Base-by-base conservation (phyloP, 768 basidiomycete species). In the Hypholoma fasciculare region DNA sequence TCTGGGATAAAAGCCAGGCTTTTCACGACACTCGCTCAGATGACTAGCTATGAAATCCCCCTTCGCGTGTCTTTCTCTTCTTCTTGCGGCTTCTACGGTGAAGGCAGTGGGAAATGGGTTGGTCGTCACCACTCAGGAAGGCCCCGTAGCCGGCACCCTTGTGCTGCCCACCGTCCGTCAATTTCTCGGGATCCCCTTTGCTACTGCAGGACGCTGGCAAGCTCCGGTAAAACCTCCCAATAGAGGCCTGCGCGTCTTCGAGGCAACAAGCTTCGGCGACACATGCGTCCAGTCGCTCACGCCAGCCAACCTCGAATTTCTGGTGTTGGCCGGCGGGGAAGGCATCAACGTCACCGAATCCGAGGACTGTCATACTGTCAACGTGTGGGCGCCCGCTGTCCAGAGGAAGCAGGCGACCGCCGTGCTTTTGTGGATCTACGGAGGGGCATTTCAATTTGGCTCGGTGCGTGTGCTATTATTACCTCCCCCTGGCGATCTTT, bases 401-500 rank as follows among this genome's bases (percentile, higher is more conserved):
- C 13, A 19, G 12, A 65, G 74, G 38, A 71, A 71, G 54, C 75
- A 76, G 60, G 63, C 61, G 5, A 72, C 73, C 2, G 74, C 76
- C 11, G 74, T 75, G 9, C 56, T 76, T 48, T n/a, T 75, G 4
- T 76, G 71, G 73, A 70, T 76, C n/a, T 75, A 74, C 58, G 76
- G 76, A 12, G 76, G 76, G 20, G 66, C 63, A 7, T 74, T 73
- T 59, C 66, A 69, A 43, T 74, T 72, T 54, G 76, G 73, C 12
- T 23, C 23, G 69, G 74, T 12, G 74, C 74, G 42, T 58, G 72
- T 65, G 4, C 23, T n/a, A 46, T 9, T 37, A 56, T 27, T 17
- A 4, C n/a, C 6, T n/a, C 3, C 23, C 23, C 23, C 4, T 23
- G 23, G 23, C 23, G 23, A 23, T 23, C 26, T 17, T 40, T 30